Base-by-base conservation (phyloP, 495 filamentous ascomycete species). In the Penicillium silybi region DNA sequence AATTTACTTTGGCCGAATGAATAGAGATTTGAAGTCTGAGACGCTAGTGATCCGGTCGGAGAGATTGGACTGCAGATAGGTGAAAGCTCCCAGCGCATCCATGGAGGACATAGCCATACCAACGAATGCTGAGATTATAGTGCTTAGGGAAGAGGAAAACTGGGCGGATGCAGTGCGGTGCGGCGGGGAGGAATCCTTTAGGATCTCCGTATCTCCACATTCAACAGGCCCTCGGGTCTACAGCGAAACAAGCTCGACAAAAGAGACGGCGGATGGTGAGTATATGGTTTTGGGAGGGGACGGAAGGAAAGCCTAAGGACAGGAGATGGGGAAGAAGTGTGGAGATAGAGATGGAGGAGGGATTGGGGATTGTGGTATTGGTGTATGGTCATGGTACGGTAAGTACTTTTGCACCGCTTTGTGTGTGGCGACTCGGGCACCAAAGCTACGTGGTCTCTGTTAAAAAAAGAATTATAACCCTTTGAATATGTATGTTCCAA, bases 11-110 rank as follows among this genome's bases (percentile, higher is more conserved):
- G n/a, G n/a, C n/a, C n/a, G n/a, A n/a, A n/a, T n/a, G n/a, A n/a
- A n/a, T n/a, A n/a, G n/a, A n/a, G n/a, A n/a, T n/a, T n/a, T n/a
- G 27, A 92, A 77, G 11, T 88, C 83, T 41, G 89, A 85, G 41
- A 91, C 73, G 40, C 78, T 78, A 53, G 66, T 70, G 38, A 84
- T 77, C 88, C 88, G 90, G 50, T 80, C 68, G 18, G 87, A 87
- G 5, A 89, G 53, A 76, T 83, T 74, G 52, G 78, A 72, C 45
- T 69, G 63, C 11, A 83, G 67, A 50, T 73, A 65, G 51, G 78
- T 71, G 48, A 92, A 79, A 46, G 82, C 78, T 47, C 75, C 76
- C 41, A 90, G 66, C n/a, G 85, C 81, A 56, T 89, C 85, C 70
- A 84, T 80, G 16, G n/a, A n/a, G n/a, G 56, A 52, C 58, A 66